Evolutionary conservation across 164 flowering plant species (phyloP).

Genomic region (Berberis vulgaris): DNA sequence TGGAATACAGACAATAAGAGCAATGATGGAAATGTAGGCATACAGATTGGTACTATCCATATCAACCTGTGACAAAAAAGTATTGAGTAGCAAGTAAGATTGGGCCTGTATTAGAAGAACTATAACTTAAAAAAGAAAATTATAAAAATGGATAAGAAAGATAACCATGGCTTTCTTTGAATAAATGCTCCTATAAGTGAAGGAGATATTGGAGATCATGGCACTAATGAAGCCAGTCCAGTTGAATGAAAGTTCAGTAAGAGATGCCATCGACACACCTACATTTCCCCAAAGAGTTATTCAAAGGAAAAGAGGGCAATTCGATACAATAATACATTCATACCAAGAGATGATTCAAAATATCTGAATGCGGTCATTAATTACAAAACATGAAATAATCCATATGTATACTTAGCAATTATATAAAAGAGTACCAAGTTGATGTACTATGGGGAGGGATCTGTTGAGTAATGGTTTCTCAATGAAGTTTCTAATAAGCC

Average conservation of each 20-base stretch:
- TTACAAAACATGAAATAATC: no score
- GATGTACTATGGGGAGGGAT: no score
- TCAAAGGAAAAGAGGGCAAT: neutral
- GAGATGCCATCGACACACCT: slow-evolving; percentile 98
- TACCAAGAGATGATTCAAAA: no score
- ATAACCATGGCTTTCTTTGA: slow-evolving; percentile 97
- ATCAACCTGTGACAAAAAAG: slow-evolving; percentile 53
- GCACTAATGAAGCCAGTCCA: slow-evolving; percentile 97
- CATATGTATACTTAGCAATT: no score
- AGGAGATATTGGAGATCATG: slow-evolving; percentile 96
- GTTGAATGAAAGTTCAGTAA: slow-evolving; percentile 95
- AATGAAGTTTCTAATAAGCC: no score
- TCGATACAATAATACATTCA: neutral
- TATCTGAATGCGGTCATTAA: no score
- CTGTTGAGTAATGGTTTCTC: no score
- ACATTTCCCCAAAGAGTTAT: slow-evolving; percentile 4
- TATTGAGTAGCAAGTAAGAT: neutral
- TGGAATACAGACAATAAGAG: slow-evolving; percentile 83
- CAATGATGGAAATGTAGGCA: slow-evolving; percentile 92
- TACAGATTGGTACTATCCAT: slow-evolving; percentile 94
- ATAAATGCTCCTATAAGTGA: slow-evolving; percentile 93
- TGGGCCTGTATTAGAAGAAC: neutral
- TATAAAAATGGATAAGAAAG: slow-evolving; percentile 5
- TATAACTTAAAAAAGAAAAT: neutral
- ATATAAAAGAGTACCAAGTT: no score